These are phyloP conservation scores for Pestalotiopsis sp. DNA, from an alignment of 2,329 filamentous ascomycete species.

Conservation along the genomic window DNA sequence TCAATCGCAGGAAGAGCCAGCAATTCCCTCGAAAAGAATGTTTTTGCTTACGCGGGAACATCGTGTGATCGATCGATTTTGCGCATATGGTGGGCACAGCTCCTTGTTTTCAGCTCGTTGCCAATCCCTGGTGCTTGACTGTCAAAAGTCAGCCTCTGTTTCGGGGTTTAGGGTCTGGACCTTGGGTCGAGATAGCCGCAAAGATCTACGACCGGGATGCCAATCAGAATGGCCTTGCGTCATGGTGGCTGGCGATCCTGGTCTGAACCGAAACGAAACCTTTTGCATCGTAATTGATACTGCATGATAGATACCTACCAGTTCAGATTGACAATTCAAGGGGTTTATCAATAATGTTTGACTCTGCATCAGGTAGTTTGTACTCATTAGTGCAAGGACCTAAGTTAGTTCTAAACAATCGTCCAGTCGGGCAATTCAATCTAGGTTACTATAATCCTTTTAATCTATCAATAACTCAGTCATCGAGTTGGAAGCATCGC, in stretches of 20 bases:
- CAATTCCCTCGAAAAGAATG: background rate
- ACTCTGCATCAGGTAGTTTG: no score
- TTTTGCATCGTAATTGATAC: background rate
- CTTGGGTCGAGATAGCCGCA: background rate
- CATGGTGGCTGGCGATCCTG: constrained; percentile 4
- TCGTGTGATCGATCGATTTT: constrained; percentile 3
- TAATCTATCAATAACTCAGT: background rate
- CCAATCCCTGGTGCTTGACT: background rate
- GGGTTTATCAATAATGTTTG: no score
- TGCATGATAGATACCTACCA: background rate
- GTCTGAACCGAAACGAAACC: background rate
- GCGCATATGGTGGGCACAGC: background rate
- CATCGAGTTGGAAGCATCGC: background rate
- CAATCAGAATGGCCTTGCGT: constrained; percentile 8
- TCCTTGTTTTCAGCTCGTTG: constrained; percentile 1
- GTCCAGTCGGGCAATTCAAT: no score
- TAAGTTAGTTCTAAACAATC: no score
- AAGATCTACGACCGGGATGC: constrained; percentile 13
- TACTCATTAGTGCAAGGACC: no score
- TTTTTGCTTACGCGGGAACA: no score
- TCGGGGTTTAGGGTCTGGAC: background rate
- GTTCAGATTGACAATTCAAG: background rate
- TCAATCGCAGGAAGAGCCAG: background rate
- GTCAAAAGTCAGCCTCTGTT: background rate
- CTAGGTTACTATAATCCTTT: no score